These are phyloP conservation scores for Pyrenopolyporus hunteri DNA, from an alignment of 495 filamentous ascomycete species.

Conservation along the genomic window DNA sequence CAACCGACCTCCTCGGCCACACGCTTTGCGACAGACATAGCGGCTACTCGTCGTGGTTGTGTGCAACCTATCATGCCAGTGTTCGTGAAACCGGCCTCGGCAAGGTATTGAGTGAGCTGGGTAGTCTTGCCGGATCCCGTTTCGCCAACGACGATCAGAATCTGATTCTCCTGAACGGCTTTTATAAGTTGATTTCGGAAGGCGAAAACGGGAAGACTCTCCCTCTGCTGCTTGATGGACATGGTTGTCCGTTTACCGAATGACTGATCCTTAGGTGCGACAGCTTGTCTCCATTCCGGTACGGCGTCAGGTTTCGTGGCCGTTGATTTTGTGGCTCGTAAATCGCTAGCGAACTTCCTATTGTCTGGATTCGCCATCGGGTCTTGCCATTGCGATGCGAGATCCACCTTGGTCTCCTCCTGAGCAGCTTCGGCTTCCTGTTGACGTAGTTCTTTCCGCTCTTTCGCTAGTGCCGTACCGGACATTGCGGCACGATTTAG, in stretches of 20 bases:
- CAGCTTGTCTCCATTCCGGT: conserved; percentile 91
- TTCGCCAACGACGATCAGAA: conserved; percentile 95
- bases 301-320: conserved; percentile 62
- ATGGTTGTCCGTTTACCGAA: conserved; percentile 87
- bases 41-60: conserved; percentile 94
- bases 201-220: conserved; percentile 87
- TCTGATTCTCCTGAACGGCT: conserved; percentile 84
- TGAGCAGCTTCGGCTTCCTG: conserved; percentile 86
- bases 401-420: conserved; percentile 78
- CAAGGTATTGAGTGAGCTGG: conserved; percentile 92
- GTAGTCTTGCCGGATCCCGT: conserved; percentile 98
- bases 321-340: conserved; percentile 62
- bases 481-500: conserved; percentile 95
- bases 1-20: conserved; percentile 97
- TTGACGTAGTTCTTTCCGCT: conserved; percentile 85
- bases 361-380: conserved; percentile 87
- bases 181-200: conserved; percentile 88
- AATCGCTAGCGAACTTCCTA: conserved; percentile 84
- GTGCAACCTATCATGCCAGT: conserved; percentile 96
- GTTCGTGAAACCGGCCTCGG: conserved; percentile 88
- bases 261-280: conserved; percentile 79
- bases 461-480: conserved; percentile 86
- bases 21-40: conserved; percentile 96
- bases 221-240: conserved; percentile 94
- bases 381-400: conserved; percentile 94